Conservation (phyloP, 345 rosid genomes). For the Corymbia maculata region DNA sequence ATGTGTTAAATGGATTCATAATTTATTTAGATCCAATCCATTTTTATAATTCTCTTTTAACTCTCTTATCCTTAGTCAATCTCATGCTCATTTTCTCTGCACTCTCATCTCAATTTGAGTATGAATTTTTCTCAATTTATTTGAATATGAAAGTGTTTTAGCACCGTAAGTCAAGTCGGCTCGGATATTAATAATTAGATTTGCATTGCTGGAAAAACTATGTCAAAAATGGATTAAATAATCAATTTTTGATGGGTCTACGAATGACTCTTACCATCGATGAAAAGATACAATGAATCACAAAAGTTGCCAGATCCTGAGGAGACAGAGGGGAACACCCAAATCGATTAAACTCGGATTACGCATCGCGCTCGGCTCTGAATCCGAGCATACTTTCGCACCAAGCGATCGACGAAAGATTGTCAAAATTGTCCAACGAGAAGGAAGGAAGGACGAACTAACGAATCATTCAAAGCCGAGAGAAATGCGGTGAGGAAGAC, state of each 20-base stretch:
- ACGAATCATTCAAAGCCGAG: neutral
- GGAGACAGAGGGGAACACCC: neutral
- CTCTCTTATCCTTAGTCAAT: no score
- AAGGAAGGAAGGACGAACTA: neutral
- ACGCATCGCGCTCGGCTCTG: neutral
- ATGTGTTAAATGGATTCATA: neutral
- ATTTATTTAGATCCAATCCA: no score
- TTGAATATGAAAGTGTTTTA: no score
- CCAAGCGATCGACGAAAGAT: neutral
- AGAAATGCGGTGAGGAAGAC: neutral
- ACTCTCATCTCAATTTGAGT: neutral
- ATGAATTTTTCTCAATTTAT: neutral
- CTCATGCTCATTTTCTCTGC: accelerated
- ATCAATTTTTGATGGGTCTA: neutral
- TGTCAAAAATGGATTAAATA: neutral
- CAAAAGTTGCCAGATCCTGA: neutral
- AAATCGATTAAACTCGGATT: neutral
- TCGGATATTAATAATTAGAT: no score
- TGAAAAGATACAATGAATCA: neutral
- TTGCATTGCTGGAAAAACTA: no score
- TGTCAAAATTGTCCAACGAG: neutral
- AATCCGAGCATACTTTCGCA: neutral
- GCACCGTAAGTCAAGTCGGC: accelerated
- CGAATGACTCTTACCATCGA: neutral
- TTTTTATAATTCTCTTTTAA: no score